Conservation (phyloP, 1,139 yeast genomes). For the Sugiyamaella castrensis region DNA sequence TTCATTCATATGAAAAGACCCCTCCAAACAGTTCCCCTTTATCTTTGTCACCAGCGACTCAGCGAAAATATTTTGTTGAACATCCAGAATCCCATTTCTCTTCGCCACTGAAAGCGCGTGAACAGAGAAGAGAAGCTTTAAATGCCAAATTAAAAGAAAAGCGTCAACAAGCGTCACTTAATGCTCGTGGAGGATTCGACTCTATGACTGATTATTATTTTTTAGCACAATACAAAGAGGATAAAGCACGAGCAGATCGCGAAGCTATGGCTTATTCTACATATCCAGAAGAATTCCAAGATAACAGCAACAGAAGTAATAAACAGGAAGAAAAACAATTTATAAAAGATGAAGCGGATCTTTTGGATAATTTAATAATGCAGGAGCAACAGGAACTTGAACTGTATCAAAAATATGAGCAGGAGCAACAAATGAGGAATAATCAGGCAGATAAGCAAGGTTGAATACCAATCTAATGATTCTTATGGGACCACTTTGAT, state of each 20-base stretch:
- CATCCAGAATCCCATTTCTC: conserved; percentile 13
- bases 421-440: not conserved
- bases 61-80: conserved; percentile 10
- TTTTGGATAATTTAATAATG: conserved; percentile 21
- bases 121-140: conserved; percentile 13
- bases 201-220: conserved; percentile 20
- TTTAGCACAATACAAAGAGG: conserved; percentile 14
- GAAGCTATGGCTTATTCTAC: conserved; percentile 14
- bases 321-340: not conserved
- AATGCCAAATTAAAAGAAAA: conserved; percentile 16
- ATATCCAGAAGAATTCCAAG: conserved; percentile 10
- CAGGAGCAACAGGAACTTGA: conserved; percentile 22
- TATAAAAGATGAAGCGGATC: conserved; percentile 18
- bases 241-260: conserved; percentile 14
- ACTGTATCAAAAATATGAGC: conserved; percentile 1
- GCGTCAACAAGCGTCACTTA: conserved; percentile 19
- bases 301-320: not conserved
- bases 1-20: not conserved
- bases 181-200: conserved; percentile 24
- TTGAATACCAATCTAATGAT: no score
- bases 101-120: conserved; percentile 17
- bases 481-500: no score
- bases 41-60: conserved; percentile 10
- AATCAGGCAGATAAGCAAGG: not conserved
- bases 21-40: not conserved